A percentile compares a stretch with the other conserved stretches of the same genome.
Evolutionary conservation across 331 rosid species (phyloP).

Genomic region (Cydonia oblonga): DNA sequence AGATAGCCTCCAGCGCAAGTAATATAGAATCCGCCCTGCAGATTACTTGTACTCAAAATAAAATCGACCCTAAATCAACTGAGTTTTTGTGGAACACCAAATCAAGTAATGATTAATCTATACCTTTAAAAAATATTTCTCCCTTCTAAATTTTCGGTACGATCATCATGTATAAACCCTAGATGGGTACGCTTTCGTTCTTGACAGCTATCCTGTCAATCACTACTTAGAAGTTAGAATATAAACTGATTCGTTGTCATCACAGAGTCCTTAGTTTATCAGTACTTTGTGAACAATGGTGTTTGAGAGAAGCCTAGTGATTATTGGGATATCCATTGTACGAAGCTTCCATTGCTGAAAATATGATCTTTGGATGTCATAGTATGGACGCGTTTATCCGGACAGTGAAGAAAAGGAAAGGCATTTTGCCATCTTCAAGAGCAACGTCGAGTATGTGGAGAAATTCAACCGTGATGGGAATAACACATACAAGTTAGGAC

Average conservation of each 20-base stretch:
- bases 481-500: constrained; percentile 6
- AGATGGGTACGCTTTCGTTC: neutral
- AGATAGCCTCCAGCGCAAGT: too few species aligned
- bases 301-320: neutral
- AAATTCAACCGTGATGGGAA: constrained; percentile 20
- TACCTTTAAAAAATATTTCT: too few species aligned
- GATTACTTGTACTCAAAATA: too few species aligned
- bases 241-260: too few species aligned
- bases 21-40: too few species aligned
- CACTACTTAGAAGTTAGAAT: neutral
- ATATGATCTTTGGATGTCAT: constrained; percentile 16
- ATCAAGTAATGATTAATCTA: too few species aligned
- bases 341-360: neutral
- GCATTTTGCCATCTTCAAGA: constrained; percentile 1
- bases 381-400: neutral
- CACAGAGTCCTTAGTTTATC: neutral
- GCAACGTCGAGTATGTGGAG: constrained; percentile 12
- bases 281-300: neutral
- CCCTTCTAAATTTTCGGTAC: too few species aligned
- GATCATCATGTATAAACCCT: neutral
- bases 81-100: too few species aligned
- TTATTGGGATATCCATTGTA: neutral
- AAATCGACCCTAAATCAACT: too few species aligned
- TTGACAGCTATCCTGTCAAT: neutral
- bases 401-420: constrained; percentile 11